A percentile compares a stretch with the other conserved stretches of the same genome.
These are phyloP conservation scores for Xylogone sp. DNA, from an alignment of 2,329 filamentous ascomycete genomes.

Conservation along the genomic window DNA sequence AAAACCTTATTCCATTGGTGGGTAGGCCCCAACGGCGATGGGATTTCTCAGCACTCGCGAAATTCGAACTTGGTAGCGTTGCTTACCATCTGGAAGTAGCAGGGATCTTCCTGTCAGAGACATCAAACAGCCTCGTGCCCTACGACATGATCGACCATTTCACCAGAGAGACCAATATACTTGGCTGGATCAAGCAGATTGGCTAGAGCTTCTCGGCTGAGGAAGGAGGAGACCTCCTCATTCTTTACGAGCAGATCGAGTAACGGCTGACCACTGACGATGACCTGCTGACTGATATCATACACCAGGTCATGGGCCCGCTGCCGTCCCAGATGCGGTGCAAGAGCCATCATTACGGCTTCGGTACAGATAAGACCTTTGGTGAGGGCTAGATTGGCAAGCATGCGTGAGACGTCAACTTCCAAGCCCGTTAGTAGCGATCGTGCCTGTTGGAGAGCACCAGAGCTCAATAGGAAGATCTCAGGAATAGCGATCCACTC, in stretches of 20 bases:
- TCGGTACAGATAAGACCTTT: slow-evolving; percentile 50
- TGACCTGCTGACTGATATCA: slow-evolving; percentile 35
- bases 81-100: too few relatives aligned
- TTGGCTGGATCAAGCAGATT: neutral
- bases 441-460: neutral
- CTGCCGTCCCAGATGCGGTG: slow-evolving; percentile 44
- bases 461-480: slow-evolving; percentile 40
- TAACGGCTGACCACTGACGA: neutral
- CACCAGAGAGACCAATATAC: neutral
- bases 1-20: too few relatives aligned
- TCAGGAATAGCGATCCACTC: slow-evolving; percentile 52
- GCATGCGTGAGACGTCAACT: slow-evolving; percentile 43
- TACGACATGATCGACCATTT: neutral
- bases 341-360: slow-evolving; percentile 54
- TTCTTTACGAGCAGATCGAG: neutral
- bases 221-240: neutral
- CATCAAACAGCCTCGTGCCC: too few relatives aligned
- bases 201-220: neutral
- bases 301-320: slow-evolving; percentile 51
- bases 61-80: too few relatives aligned
- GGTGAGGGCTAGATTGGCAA: slow-evolving; percentile 43
- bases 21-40: too few relatives aligned
- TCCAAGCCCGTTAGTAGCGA: slow-evolving; percentile 33
- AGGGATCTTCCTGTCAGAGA: too few relatives aligned
- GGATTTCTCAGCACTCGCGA: too few relatives aligned